phyloP scores from a whole-genome alignment of 805 yeast genomes.

The Phaffomyces opuntiae region DNA sequence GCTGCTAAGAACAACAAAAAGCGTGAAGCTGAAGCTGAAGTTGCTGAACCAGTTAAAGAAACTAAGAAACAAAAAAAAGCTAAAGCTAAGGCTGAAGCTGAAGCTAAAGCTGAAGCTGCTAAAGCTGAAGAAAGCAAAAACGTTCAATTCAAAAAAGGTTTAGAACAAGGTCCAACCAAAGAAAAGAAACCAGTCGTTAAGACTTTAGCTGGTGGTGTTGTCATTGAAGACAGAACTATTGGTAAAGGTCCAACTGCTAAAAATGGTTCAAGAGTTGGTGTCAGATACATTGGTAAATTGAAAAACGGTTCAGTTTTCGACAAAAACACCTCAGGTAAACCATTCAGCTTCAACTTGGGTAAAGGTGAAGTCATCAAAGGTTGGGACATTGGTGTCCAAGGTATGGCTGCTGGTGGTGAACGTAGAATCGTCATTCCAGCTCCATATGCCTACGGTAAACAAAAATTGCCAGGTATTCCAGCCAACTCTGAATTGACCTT shows the following conservation, averaged over 20 bases:
- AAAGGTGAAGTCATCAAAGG: conserved; percentile 98
- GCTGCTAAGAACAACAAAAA: conserved; percentile 21
- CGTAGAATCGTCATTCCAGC: conserved; percentile 96
- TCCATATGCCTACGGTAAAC: conserved; percentile 92
- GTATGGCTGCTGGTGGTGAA: conserved; percentile 98
- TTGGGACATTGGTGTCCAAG: conserved; percentile 97
- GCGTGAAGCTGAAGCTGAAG: conserved; percentile 43
- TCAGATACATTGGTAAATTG: conserved; percentile 96
- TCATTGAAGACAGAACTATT: conserved; percentile 82
- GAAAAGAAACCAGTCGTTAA: conserved; percentile 58
- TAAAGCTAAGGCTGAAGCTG: not conserved
- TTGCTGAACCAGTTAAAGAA: conserved; percentile 26
- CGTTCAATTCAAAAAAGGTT: conserved; percentile 83
- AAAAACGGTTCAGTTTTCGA: conserved; percentile 95
- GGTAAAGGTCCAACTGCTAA: conserved; percentile 90
- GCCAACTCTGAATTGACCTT: conserved; percentile 94
- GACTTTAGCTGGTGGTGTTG: conserved; percentile 87
- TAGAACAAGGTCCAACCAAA: conserved; percentile 88
- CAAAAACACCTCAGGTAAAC: conserved; percentile 96
- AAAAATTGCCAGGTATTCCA: conserved; percentile 94
- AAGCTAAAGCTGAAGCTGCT: conserved; percentile 1
- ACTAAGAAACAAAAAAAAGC: conserved; percentile 23
- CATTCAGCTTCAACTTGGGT: conserved; percentile 85
- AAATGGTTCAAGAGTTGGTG: conserved; percentile 85
- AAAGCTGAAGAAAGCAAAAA: conserved; percentile 44